These are phyloP conservation scores for Fraxinus dipetala DNA, from an alignment of 305 asterid species.

Conservation along the genomic window DNA sequence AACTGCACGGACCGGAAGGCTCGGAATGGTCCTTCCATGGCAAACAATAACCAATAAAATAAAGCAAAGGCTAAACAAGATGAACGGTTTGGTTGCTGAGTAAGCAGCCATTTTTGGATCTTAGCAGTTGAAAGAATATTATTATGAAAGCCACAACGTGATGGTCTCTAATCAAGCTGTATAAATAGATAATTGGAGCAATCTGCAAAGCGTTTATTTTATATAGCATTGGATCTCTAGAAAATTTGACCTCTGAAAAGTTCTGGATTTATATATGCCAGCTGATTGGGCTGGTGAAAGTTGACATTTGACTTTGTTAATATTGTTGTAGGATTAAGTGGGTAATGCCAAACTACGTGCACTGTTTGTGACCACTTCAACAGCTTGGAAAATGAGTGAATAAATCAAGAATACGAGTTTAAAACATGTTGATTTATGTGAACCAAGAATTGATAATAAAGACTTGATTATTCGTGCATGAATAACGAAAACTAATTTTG, in stretches of 20 bases:
- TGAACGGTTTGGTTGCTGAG: conserved; percentile 15
- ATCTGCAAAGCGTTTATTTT: not conserved
- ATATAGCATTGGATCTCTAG: not conserved
- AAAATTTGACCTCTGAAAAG: not conserved
- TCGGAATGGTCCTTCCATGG: conserved; percentile 26
- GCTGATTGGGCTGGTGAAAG: not conserved
- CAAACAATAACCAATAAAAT: conserved; percentile 24
- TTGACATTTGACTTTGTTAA: not conserved
- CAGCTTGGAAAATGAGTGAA: not conserved
- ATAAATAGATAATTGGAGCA: not conserved
- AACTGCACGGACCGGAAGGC: conserved; percentile 57
- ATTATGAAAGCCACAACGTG: not conserved
- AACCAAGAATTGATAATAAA: not conserved
- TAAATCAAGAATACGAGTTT: not conserved
- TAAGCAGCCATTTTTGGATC: not conserved
- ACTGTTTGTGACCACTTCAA: not conserved
- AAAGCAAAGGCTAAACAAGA: conserved; percentile 28
- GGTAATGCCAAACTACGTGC: not conserved
- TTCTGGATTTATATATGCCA: not conserved
- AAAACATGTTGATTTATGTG: not conserved
- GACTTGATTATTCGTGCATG: not conserved
- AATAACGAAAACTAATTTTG: not conserved
- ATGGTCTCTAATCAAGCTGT: not conserved
- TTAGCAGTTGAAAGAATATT: not conserved
- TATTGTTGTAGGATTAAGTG: not conserved